phyloP scores from a whole-genome alignment of 2,329 filamentous ascomycete genomes.

The Metarhizium album region DNA sequence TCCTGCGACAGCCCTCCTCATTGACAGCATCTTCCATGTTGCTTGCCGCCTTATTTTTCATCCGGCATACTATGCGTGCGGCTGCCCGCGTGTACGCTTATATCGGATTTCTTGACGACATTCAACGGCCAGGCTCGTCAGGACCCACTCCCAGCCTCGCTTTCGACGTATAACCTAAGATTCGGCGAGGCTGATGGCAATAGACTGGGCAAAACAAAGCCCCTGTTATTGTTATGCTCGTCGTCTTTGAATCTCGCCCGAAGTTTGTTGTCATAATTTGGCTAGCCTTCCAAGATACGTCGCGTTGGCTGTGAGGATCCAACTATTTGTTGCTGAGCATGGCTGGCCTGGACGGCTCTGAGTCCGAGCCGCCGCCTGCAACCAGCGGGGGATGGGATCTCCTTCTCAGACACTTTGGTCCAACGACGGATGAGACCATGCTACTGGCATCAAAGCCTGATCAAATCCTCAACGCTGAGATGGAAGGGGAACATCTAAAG shows the following conservation, averaged over 20 bases:
- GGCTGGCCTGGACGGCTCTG: slow-evolving; percentile 19
- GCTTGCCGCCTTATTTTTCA: not conserved
- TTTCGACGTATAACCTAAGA: slow-evolving; percentile 3
- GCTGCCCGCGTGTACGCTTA: not conserved
- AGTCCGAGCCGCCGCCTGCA: slow-evolving; percentile 17
- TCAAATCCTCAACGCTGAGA: slow-evolving; percentile 13
- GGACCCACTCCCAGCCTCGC: slow-evolving; percentile 5
- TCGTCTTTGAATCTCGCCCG: not conserved
- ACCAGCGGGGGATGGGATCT: slow-evolving; percentile 16
- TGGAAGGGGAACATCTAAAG: not conserved
- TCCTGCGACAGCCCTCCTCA: not conserved
- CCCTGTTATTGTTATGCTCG: not conserved
- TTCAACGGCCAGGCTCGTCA: not conserved
- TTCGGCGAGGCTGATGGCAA: not conserved
- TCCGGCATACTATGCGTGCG: not conserved
- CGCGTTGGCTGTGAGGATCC: not conserved
- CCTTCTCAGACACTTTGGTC: slow-evolving; percentile 19
- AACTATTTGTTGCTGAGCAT: slow-evolving; percentile 14
- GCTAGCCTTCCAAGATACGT: not conserved
- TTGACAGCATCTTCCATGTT: not conserved
- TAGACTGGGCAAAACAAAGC: not conserved
- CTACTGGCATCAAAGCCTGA: slow-evolving; percentile 8
- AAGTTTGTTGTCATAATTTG: not conserved
- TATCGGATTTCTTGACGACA: not conserved
- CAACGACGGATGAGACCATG: slow-evolving; percentile 8